Percentiles rank a stretch among this genome's conserved stretches.
Evolutionary conservation across 2,329 filamentous ascomycete genomes (phyloP).

Genomic region (Ophiostoma sp.): DNA sequence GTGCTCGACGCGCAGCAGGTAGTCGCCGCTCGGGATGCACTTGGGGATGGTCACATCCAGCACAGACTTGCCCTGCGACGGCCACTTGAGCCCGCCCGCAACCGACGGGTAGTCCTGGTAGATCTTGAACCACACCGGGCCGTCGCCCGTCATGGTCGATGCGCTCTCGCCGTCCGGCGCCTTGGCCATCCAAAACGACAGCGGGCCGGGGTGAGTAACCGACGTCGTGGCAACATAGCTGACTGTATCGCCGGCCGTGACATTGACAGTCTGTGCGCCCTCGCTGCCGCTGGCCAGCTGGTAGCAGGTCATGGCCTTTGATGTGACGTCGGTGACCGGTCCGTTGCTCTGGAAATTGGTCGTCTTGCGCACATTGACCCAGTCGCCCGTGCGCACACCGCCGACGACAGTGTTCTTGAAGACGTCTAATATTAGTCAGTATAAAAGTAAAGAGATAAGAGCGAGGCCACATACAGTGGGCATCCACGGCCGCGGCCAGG

Average conservation of each 20-base stretch:
- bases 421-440: not conserved
- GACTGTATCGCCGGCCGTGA: not conserved
- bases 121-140: not conserved
- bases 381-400: not conserved
- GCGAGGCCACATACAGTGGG: not conserved
- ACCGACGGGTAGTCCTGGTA: not conserved
- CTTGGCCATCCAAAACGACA: not conserved
- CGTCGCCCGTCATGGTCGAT: not conserved
- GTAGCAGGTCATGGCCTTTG: not conserved
- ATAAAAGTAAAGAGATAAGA: not conserved
- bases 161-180: not conserved
- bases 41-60: constrained; percentile 33
- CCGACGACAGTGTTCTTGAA: not conserved
- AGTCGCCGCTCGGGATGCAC: constrained; percentile 35
- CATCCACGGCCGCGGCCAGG: not conserved
- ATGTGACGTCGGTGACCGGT: not conserved
- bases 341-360: not conserved
- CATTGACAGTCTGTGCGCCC: not conserved
- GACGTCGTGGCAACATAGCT: not conserved
- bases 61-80: constrained; percentile 32
- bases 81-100: constrained; percentile 35
- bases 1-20: constrained; percentile 38
- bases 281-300: not conserved
- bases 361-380: not conserved
- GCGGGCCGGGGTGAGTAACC: not conserved